Percentiles rank a stretch among this genome's conserved stretches.
Evolutionary conservation across 768 basidiomycete species (phyloP).

Genomic region (Lactarius evosmus): DNA sequence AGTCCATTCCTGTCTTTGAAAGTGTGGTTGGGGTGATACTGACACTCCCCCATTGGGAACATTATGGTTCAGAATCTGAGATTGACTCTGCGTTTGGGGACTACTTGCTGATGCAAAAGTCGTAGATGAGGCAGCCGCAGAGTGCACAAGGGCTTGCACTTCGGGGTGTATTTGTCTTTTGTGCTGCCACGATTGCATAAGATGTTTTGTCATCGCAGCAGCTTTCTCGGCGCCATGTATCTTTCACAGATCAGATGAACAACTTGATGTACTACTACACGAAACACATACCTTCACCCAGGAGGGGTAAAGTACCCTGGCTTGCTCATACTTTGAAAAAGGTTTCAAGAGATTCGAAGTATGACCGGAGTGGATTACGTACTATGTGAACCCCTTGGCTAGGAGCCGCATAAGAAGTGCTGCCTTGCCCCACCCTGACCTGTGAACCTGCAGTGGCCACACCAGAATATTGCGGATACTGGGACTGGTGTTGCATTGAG

Average conservation of each 20-base stretch:
- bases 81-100: neutral
- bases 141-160: neutral
- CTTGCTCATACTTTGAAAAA: constrained; percentile 4
- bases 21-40: neutral
- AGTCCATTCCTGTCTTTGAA: neutral
- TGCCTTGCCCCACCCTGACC: neutral
- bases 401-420: neutral
- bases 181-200: neutral
- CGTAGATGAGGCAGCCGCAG: neutral
- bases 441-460: neutral
- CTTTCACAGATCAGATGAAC: constrained; percentile 6
- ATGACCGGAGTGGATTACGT: neutral
- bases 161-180: neutral
- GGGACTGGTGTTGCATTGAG: neutral
- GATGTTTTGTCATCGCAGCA: neutral
- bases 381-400: neutral
- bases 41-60: neutral
- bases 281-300: constrained; percentile 13
- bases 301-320: neutral
- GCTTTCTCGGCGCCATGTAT: constrained; percentile 8
- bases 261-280: neutral
- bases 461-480: constrained; percentile 2
- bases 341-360: neutral
- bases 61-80: neutral
- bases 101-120: neutral